Evolutionary conservation across 441 rosid genomes (phyloP), one percentile per base, ranked within the genome.

Genomic region (Lepidium campestre): DNA sequence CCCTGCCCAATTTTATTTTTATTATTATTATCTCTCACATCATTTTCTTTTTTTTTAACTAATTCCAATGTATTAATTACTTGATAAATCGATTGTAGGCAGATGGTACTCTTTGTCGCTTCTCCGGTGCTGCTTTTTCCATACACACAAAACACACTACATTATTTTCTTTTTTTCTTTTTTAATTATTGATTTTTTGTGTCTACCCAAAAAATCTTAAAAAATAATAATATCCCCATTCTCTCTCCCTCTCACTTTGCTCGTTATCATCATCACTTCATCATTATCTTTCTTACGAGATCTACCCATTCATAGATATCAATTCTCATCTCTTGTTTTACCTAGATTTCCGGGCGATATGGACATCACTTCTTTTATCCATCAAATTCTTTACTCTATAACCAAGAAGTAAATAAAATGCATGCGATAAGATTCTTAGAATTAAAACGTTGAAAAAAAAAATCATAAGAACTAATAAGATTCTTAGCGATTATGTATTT

Each of bases 71-170:
- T n/a, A n/a, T n/a, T n/a, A n/a, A 62, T 5, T 41, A 93, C 97
- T 90, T 93, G 85, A 93, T 90, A 81, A 93, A 93, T 75, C 98
- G 89, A 78, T 92, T 92, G 84, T 92, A 92, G 47, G 98, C 98
- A 29, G 98, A 92, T 76, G 98, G 98, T 82, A 92, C 97, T 86
- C 97, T 85, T 78, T 90, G 98, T 82, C 98, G 79, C 85, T 92
- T 92, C 82, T 92, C 98, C 20, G 98, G 96, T 46, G 98, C 98
- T 92, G 96, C 63, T 44, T 61, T 27, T 62, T 47, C 49, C 74
- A 62, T 62, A 44, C 36, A 34, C 62, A 59, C 49, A 70, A 70
- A 61, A 60, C 74, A 70, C 46, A 70, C 61, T 55, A 32, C 11
- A 39, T 40, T 50, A 59, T 15, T 52, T 60, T 61, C n/a, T 10